phyloP scores from a whole-genome alignment of 2,329 filamentous ascomycete genomes.

The Arthrobotrys conoides region DNA sequence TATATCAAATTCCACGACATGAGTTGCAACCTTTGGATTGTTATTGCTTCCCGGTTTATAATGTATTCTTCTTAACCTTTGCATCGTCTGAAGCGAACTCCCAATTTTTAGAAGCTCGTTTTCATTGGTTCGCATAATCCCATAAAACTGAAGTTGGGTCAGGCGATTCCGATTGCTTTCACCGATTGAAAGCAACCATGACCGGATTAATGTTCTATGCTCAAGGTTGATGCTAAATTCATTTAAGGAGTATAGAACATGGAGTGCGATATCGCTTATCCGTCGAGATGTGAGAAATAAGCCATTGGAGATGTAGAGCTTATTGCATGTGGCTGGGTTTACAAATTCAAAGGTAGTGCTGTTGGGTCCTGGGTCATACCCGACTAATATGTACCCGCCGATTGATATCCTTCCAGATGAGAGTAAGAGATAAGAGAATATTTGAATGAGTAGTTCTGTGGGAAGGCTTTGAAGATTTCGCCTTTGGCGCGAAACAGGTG shows the following conservation, averaged over 20 bases:
- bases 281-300: conserved; percentile 37
- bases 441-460: neutral
- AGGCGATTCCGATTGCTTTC: conserved; percentile 12
- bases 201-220: neutral
- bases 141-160: neutral
- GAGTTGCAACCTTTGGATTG: neutral
- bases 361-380: neutral
- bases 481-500: neutral
- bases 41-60: neutral
- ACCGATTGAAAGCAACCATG: conserved; percentile 40
- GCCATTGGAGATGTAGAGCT: neutral
- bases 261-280: conserved; percentile 27
- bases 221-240: conserved; percentile 15
- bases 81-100: conserved; percentile 23
- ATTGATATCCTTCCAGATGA: neutral
- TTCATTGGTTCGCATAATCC: neutral
- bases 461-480: neutral
- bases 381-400: neutral
- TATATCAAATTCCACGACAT: neutral
- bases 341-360: neutral
- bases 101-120: conserved; percentile 22
- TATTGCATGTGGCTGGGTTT: neutral
- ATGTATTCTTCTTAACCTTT: conserved; percentile 15
- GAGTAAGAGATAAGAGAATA: neutral
- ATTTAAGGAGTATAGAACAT: conserved; percentile 26